phyloP scores from a whole-genome alignment of 495 filamentous ascomycete species.

The Penicillium parvum region DNA sequence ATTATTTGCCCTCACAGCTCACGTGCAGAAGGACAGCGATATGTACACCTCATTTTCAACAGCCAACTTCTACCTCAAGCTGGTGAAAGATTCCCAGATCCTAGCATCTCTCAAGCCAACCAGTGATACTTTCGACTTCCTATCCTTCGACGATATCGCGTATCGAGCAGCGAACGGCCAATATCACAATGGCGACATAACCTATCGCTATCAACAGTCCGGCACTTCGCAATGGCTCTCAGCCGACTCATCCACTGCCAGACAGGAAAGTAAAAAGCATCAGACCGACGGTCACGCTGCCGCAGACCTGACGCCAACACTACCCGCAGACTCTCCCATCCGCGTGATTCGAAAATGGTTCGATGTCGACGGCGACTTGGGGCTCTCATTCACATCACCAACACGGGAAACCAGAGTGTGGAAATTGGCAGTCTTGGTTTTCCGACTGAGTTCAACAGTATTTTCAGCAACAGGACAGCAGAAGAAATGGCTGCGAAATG shows the following conservation, averaged over 20 bases:
- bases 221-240: constrained; percentile 28
- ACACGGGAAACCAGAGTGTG: constrained; percentile 28
- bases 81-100: constrained; percentile 29
- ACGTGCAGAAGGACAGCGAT: constrained; percentile 17
- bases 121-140: constrained; percentile 41
- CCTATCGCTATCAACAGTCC: constrained; percentile 39
- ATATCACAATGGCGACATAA: constrained; percentile 51
- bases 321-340: constrained; percentile 23
- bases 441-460: constrained; percentile 53
- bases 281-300: constrained; percentile 18
- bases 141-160: constrained; percentile 40
- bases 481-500: constrained; percentile 37
- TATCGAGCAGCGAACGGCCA: constrained; percentile 40
- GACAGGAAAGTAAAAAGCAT: constrained; percentile 24
- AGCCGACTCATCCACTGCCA: constrained; percentile 33
- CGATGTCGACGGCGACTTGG: constrained; percentile 40
- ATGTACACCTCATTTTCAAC: constrained; percentile 33
- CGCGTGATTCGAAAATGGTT: constrained; percentile 43
- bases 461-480: constrained; percentile 47
- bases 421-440: constrained; percentile 51
- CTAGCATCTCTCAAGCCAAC: constrained; percentile 41
- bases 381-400: constrained; percentile 44
- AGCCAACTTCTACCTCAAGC: constrained; percentile 33
- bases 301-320: constrained; percentile 30
- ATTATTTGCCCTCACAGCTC: constrained; percentile 3